Percentiles rank a stretch among this genome's conserved stretches.
Evolutionary conservation across 139 green algal species (phyloP).

Genomic region (Tetratostichococcus sp.): DNA sequence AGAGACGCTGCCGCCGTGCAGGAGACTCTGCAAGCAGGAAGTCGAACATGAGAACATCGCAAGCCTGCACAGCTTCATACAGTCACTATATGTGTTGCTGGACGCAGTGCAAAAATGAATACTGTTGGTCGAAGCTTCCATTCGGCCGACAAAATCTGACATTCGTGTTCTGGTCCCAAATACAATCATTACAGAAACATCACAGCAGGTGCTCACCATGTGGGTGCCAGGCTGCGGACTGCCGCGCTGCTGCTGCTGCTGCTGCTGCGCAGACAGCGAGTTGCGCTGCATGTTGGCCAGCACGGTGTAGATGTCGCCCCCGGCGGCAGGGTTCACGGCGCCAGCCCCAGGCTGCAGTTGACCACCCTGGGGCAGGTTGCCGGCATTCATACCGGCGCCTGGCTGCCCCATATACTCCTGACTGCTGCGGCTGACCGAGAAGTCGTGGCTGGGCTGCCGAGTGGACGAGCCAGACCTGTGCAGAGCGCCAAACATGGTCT

Average conservation of each 20-base stretch:
- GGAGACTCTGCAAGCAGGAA: background rate
- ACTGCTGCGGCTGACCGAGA: background rate
- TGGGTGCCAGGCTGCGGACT: background rate
- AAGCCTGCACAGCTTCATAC: no score
- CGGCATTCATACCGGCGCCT: no score
- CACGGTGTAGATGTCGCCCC: background rate
- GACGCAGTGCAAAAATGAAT: no score
- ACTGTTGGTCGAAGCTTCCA: background rate
- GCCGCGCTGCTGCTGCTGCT: background rate
- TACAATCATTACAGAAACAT: no score
- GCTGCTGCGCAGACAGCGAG: background rate
- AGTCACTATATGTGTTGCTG: no score
- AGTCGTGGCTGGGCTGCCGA: background rate
- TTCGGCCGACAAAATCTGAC: no score
- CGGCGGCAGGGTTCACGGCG: background rate
- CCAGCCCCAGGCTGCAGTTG: no score
- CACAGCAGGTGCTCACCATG: background rate
- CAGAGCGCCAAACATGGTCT: no score
- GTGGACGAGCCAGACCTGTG: background rate
- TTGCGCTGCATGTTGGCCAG: slow-evolving; percentile 1
- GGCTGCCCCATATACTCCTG: background rate
- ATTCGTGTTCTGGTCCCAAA: no score
- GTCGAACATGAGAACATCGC: no score
- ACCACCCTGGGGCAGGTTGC: no score
- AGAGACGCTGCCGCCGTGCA: background rate